phyloP scores from a whole-genome alignment of 768 basidiomycete species.

The Tricholoma hemisulphureum region DNA sequence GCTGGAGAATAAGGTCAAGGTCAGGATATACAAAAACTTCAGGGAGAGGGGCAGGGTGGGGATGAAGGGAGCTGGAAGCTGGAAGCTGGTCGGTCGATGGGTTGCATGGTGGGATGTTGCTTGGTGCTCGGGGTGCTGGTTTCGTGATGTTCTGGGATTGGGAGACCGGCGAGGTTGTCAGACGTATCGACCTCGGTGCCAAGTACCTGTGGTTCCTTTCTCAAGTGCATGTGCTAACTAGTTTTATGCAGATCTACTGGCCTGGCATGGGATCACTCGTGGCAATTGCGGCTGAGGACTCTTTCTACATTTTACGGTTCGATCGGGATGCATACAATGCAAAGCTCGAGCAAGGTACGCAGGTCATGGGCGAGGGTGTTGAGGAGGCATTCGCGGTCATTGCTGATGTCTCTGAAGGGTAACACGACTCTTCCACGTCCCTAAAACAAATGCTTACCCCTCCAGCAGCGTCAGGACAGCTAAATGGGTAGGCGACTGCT shows the following conservation, averaged over 20 bases:
- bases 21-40: background rate
- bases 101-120: constrained; percentile 39
- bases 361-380: constrained; percentile 86
- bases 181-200: background rate
- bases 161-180: constrained; percentile 87
- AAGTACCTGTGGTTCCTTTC: constrained; percentile 46
- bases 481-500: constrained; percentile 98
- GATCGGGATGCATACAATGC: constrained; percentile 85
- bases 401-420: constrained; percentile 84
- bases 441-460: background rate
- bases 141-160: constrained; percentile 90
- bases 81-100: background rate
- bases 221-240: background rate
- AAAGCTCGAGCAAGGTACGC: constrained; percentile 70
- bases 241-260: constrained; percentile 78
- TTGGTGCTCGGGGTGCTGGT: constrained; percentile 56
- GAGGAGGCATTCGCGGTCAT: constrained; percentile 96
- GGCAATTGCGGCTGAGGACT: constrained; percentile 84
- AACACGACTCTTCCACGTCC: constrained; percentile 13
- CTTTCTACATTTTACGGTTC: constrained; percentile 90
- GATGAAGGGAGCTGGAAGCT: constrained; percentile 80
- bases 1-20: constrained; percentile 62
- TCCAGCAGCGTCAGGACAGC: constrained; percentile 77
- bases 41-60: constrained; percentile 17
- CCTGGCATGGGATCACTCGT: constrained; percentile 87